A percentile compares a stretch with the other conserved stretches of the same genome.
Evolutionary conservation across 192 early-diverging fungal species (phyloP).

Genomic region (Backusella tuberculispora): DNA sequence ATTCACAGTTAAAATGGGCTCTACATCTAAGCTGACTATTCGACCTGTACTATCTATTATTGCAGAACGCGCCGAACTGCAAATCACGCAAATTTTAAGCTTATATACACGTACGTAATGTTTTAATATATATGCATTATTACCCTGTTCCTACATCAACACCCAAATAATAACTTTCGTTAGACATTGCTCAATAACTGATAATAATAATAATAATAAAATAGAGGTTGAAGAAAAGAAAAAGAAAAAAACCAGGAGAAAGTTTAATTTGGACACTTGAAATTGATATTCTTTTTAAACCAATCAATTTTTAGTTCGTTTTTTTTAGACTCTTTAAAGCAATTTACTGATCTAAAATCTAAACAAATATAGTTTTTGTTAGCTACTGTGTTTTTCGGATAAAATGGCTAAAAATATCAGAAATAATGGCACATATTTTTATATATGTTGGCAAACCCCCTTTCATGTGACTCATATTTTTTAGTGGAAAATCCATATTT

Average conservation of each 20-base stretch:
- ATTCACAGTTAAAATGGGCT: slow-evolving; percentile 50
- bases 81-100: neutral
- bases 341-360: too few relatives aligned
- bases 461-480: too few relatives aligned
- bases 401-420: too few relatives aligned
- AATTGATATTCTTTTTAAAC: too few relatives aligned
- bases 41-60: slow-evolving; percentile 53
- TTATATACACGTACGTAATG: neutral
- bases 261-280: neutral
- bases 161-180: slow-evolving; percentile 50
- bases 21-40: slow-evolving; percentile 50
- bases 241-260: neutral
- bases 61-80: slow-evolving; percentile 54
- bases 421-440: too few relatives aligned
- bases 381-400: too few relatives aligned
- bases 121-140: neutral
- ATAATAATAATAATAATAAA: neutral
- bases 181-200: neutral
- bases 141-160: slow-evolving; percentile 64
- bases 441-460: too few relatives aligned
- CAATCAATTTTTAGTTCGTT: too few relatives aligned
- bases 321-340: too few relatives aligned
- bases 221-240: neutral
- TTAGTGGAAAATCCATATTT: too few relatives aligned
- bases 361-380: too few relatives aligned